Evolutionary conservation across 768 basidiomycete genomes (phyloP), one percentile per base, ranked within the genome.

Genomic region (Heimioporus sp.): DNA sequence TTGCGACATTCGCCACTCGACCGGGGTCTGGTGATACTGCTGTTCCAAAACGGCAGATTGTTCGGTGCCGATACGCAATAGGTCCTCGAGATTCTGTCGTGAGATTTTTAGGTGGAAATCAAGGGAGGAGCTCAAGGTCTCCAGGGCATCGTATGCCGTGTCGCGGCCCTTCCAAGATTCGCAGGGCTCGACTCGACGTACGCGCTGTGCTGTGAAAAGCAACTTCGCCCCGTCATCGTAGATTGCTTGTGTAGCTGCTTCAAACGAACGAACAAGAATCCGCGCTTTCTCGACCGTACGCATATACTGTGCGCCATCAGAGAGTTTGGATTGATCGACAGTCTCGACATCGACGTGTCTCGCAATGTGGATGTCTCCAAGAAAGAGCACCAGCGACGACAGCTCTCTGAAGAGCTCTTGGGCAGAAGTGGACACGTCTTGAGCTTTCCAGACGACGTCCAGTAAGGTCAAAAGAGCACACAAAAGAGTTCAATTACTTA

Each of bases 311-410:
- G 60, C 59, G 38, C 76, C 76, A 10, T 70, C 67, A 2, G 65
- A 52, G 1, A 73, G 62, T 8, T 66, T 62, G 4, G 67, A 56
- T 11, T 67, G 61, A 24, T 68, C 61, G 19, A 68, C 62, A 10
- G 73, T 74, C 39, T 81, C 76, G 12, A 83, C 67, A 51, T 83
- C 83, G 35, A 83, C 73, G 40, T 74, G 72, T 24, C 73, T 71
- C 16, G 80, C 79, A 20, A 83, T 61, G 54, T 83, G 77, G 48
- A 83, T 70, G 43, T 80, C 79, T 19, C 73, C 72, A 19, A 79
- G 65, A 37, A 70, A 67, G 9, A 62, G 59, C 5, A 81, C 59
- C 46, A 80, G 70, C 12, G 70, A 64, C 1, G 74, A 74, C 16
- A 82, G 59, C 40, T 72, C 62, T 10, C 64, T 66, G 19, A 76